These are phyloP conservation scores for Aurantiochytrium sp. DNA, from an alignment of 108 stramenopile genomes.

Conservation along the genomic window DNA sequence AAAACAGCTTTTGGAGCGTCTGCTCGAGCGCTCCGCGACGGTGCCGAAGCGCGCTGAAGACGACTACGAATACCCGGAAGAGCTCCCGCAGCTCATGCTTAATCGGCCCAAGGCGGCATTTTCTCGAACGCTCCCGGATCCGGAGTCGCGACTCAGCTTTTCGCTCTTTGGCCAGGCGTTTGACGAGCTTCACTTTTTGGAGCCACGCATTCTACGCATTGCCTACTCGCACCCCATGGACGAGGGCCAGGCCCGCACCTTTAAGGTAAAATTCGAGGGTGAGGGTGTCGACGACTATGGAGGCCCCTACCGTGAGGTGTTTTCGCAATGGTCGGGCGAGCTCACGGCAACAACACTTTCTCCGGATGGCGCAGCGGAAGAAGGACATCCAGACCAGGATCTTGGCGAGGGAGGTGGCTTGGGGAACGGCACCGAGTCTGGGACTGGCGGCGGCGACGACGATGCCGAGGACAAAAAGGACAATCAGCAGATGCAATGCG, in stretches of 20 bases:
- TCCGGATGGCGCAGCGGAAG: background rate
- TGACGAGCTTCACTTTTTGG: constrained; percentile 29
- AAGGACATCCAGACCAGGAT: background rate
- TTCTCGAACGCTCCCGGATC: background rate
- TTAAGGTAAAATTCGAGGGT: constrained; percentile 47
- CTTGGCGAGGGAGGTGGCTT: background rate
- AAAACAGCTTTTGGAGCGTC: background rate
- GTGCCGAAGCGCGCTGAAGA: constrained; percentile 44
- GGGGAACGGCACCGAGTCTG: background rate
- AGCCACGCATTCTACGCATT: constrained; percentile 33
- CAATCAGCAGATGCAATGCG: background rate
- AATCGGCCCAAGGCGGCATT: constrained; percentile 35
- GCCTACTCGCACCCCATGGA: constrained; percentile 55
- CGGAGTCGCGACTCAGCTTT: background rate
- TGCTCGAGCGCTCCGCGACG: constrained; percentile 32
- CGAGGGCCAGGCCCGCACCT: constrained; percentile 31
- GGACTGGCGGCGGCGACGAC: background rate
- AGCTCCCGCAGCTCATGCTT: constrained; percentile 42
- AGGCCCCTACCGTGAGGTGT: constrained; percentile 89
- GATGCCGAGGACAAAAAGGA: background rate
- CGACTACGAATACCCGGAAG: constrained; percentile 58
- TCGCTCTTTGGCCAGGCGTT: constrained; percentile 34
- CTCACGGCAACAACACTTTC: background rate
- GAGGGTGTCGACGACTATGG: constrained; percentile 97
- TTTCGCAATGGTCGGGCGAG: constrained; percentile 30